Evolutionary conservation across 768 basidiomycete genomes (phyloP).

Genomic region (Boletus subcaerulescens): DNA sequence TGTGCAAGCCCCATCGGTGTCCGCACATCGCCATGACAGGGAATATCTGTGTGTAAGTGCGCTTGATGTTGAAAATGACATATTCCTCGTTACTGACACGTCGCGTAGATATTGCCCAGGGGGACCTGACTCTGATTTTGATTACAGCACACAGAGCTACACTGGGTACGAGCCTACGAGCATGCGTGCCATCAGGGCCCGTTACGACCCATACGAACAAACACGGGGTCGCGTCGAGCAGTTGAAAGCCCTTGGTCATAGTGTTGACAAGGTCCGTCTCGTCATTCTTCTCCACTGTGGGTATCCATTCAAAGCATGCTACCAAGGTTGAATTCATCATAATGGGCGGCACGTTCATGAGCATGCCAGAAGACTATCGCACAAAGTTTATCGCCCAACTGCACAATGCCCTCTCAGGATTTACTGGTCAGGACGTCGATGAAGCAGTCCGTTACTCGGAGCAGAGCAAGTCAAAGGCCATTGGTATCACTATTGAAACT

Average conservation of each 20-base stretch:
- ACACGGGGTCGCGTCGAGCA: constrained; percentile 95
- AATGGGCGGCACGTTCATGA: constrained; percentile 99
- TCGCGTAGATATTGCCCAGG: constrained; percentile 86
- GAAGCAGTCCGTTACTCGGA: constrained; percentile 98
- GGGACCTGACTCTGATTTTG: constrained; percentile 98
- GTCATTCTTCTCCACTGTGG: neutral
- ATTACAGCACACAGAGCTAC: constrained; percentile 97
- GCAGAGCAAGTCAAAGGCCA: constrained; percentile 96
- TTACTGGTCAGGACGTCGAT: constrained; percentile 89
- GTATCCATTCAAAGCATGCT: neutral
- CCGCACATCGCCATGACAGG: constrained; percentile 99
- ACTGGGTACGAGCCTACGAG: constrained; percentile 97
- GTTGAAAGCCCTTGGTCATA: constrained; percentile 92
- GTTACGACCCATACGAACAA: constrained; percentile 97
- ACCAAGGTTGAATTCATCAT: constrained; percentile 82
- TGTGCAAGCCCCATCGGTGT: constrained; percentile 99
- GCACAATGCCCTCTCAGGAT: constrained; percentile 95
- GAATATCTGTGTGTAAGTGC: constrained; percentile 92
- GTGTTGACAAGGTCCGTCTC: constrained; percentile 83
- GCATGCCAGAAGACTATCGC: constrained; percentile 96
- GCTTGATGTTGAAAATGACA: neutral
- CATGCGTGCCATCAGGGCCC: constrained; percentile 97
- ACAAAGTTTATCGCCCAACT: constrained; percentile 91
- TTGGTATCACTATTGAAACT: constrained; percentile 99
- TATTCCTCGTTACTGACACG: constrained; percentile 6